Conservation (phyloP, 2,329 filamentous ascomycete genomes). For the Pseudocercospora macadamiae region DNA sequence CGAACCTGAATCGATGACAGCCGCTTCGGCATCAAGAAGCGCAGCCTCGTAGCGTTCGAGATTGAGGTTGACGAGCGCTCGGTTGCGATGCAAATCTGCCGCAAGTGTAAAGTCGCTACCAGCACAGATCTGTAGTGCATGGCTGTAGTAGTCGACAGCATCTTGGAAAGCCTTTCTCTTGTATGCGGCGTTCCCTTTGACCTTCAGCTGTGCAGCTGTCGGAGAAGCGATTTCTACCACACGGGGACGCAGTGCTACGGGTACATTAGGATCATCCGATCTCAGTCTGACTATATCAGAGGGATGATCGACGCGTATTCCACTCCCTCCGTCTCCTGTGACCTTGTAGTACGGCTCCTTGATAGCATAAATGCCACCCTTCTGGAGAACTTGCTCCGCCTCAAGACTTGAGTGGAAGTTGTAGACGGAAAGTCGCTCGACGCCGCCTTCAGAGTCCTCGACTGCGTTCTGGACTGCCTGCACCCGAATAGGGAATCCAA, state of each 20-base stretch:
- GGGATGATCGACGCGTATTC: constrained; percentile 32
- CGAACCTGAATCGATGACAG: background rate
- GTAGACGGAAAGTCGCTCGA: constrained; percentile 34
- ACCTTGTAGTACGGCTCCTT: constrained; percentile 31
- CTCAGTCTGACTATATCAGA: constrained; percentile 26
- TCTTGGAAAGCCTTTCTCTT: constrained; percentile 12
- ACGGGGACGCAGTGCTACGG: background rate
- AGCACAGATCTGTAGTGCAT: constrained; percentile 8
- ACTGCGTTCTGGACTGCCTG: constrained; percentile 26
- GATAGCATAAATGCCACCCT: constrained; percentile 22
- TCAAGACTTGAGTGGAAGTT: constrained; percentile 10
- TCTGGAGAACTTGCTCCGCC: constrained; percentile 15
- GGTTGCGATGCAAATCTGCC: constrained; percentile 13
- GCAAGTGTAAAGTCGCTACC: background rate
- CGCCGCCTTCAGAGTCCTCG: constrained; percentile 41
- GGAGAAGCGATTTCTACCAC: background rate
- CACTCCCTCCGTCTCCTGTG: constrained; percentile 11
- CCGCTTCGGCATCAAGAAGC: constrained; percentile 6
- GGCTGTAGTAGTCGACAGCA: constrained; percentile 17
- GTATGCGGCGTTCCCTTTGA: constrained; percentile 22
- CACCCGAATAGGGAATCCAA: constrained; percentile 12
- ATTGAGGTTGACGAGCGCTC: constrained; percentile 10
- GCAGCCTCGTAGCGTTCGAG: constrained; percentile 11
- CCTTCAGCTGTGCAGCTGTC: constrained; percentile 22
- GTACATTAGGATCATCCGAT: background rate